Conservation (phyloP, 768 basidiomycete species). For the Inosperma sp. region DNA sequence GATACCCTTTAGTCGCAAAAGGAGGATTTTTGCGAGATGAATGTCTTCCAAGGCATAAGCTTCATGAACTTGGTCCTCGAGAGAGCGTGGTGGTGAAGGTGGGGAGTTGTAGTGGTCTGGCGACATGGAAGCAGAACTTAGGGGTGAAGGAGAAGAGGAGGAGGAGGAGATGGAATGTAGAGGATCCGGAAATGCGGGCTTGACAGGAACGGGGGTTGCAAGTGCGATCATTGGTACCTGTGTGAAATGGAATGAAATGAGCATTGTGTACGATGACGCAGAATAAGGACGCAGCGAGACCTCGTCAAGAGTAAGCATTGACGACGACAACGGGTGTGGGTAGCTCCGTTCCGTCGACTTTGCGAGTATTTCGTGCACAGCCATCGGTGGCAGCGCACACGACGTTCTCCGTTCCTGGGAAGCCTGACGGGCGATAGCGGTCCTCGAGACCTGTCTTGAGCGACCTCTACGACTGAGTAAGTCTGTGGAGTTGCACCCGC, state of each 20-base stretch:
- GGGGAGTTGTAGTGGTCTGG: constrained; percentile 46
- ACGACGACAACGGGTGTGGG: background rate
- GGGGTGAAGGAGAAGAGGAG: constrained; percentile 25
- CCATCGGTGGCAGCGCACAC: background rate
- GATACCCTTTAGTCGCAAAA: constrained; percentile 59
- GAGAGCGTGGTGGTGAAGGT: constrained; percentile 39
- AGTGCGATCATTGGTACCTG: constrained; percentile 13
- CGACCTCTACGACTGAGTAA: constrained; percentile 15
- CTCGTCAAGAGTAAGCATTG: constrained; percentile 3
- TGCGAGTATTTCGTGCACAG: background rate
- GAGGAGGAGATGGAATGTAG: too few species aligned
- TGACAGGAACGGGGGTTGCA: constrained; percentile 23
- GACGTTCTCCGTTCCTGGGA: constrained; percentile 13
- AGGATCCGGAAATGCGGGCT: constrained; percentile 19
- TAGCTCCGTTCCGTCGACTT: constrained; percentile 7
- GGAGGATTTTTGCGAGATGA: constrained; percentile 58
- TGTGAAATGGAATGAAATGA: constrained; percentile 4
- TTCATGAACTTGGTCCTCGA: constrained; percentile 61
- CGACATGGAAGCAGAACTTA: constrained; percentile 29
- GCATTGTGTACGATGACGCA: constrained; percentile 4
- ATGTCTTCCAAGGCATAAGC: constrained; percentile 68
- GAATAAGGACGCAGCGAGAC: background rate
- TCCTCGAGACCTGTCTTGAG: constrained; percentile 18
- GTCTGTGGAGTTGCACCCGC: constrained; percentile 5
- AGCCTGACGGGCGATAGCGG: constrained; percentile 21